Evolutionary conservation across 768 basidiomycete genomes (phyloP).

Genomic region (Panaeolus cyanescens): DNA sequence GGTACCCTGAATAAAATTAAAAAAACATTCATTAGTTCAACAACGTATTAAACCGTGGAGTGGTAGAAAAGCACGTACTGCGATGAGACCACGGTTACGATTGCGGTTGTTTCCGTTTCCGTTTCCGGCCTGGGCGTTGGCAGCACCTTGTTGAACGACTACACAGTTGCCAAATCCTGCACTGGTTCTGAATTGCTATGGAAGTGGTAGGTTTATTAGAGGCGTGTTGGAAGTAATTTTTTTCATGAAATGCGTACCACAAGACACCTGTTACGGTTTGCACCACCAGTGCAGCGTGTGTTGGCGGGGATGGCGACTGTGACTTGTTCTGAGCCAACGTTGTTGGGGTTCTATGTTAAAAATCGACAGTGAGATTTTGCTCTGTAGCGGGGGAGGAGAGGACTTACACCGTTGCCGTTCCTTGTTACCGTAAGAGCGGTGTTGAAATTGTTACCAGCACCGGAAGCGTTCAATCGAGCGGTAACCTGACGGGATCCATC

Average conservation of each 20-base stretch:
- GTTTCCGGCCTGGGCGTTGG: not conserved
- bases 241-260: constrained; percentile 29
- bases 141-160: constrained; percentile 12
- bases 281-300: constrained; percentile 53
- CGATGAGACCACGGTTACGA: not conserved
- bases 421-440: constrained; percentile 37
- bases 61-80: not conserved
- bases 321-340: constrained; percentile 39
- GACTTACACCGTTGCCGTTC: constrained; percentile 51
- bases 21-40: too few relatives aligned
- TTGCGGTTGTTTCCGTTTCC: not conserved
- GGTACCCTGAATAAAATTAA: not conserved
- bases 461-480: constrained; percentile 48
- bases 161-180: constrained; percentile 14
- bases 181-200: constrained; percentile 14
- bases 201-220: not conserved
- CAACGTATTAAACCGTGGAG: not conserved
- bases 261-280: constrained; percentile 45
- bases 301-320: constrained; percentile 47
- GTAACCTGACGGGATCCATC: constrained; percentile 52
- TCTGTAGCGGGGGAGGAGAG: not conserved
- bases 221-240: not conserved
- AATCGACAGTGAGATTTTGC: not conserved
- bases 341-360: constrained; percentile 35
- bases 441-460: constrained; percentile 37